These are phyloP conservation scores for Neurospora discreta DNA, from an alignment of 495 filamentous ascomycete genomes.

Conservation along the genomic window DNA sequence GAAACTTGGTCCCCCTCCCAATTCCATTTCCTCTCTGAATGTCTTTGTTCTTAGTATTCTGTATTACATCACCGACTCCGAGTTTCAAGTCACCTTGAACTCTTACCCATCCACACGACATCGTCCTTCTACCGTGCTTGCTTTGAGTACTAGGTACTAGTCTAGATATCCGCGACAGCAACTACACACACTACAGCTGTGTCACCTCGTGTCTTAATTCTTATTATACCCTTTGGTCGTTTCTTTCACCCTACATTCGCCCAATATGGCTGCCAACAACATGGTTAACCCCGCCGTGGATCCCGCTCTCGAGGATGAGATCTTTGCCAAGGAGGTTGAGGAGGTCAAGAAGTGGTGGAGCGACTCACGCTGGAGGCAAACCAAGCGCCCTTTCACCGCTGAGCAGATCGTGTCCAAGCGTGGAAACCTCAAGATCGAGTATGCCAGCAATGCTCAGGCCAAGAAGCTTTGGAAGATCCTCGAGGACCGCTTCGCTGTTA, in stretches of 20 bases:
- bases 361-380: slow-evolving; percentile 83
- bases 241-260: slow-evolving; percentile 1
- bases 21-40: background rate
- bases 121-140: background rate
- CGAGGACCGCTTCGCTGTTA: slow-evolving; percentile 57
- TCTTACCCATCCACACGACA: background rate
- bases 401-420: slow-evolving; percentile 96
- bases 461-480: slow-evolving; percentile 95
- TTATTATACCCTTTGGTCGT: background rate
- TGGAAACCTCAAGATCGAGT: slow-evolving; percentile 83
- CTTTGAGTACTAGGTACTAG: background rate
- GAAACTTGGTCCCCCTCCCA: background rate
- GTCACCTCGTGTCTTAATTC: background rate
- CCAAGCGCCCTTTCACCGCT: slow-evolving; percentile 84
- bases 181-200: background rate
- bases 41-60: background rate
- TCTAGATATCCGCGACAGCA: background rate
- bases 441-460: slow-evolving; percentile 72
- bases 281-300: slow-evolving; percentile 42
- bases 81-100: background rate
- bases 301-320: slow-evolving; percentile 65
- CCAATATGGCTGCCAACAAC: slow-evolving; percentile 44
- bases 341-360: slow-evolving; percentile 91
- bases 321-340: slow-evolving; percentile 69
- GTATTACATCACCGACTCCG: background rate